Evolutionary conservation across 805 yeast genomes (phyloP).

Genomic region (Candida railenensis): DNA sequence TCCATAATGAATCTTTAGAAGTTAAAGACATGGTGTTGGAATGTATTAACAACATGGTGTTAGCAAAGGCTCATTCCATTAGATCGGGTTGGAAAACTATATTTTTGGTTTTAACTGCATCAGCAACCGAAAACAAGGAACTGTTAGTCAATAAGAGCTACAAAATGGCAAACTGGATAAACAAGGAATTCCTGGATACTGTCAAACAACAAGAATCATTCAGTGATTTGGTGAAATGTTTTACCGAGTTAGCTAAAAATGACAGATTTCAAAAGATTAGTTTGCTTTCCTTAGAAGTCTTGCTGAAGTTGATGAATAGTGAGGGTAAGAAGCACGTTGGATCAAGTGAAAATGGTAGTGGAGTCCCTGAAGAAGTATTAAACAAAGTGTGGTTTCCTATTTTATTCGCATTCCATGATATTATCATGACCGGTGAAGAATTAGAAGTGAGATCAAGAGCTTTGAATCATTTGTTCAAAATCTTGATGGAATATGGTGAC

Average conservation of each 20-base stretch:
- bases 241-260: slow-evolving; percentile 82
- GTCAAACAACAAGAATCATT: slow-evolving; percentile 71
- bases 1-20: slow-evolving; percentile 61
- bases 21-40: slow-evolving; percentile 89
- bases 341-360: slow-evolving; percentile 47
- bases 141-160: slow-evolving; percentile 62
- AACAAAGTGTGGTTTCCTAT: slow-evolving; percentile 81
- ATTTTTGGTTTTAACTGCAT: slow-evolving; percentile 71
- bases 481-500: slow-evolving; percentile 75
- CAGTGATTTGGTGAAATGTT: slow-evolving; percentile 65
- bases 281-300: slow-evolving; percentile 74
- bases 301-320: slow-evolving; percentile 52
- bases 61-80: slow-evolving; percentile 68
- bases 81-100: slow-evolving; percentile 95
- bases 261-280: slow-evolving; percentile 77
- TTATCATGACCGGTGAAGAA: slow-evolving; percentile 91
- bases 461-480: slow-evolving; percentile 76
- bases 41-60: slow-evolving; percentile 82
- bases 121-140: slow-evolving; percentile 63
- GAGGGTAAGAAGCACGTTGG: slow-evolving; percentile 38
- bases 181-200: slow-evolving; percentile 57
- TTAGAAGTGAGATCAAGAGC: slow-evolving; percentile 92
- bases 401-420: slow-evolving; percentile 79
- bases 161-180: slow-evolving; percentile 60
- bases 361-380: slow-evolving; percentile 47